phyloP scores from a whole-genome alignment of 805 yeast species.

The Starmera amethionina region DNA sequence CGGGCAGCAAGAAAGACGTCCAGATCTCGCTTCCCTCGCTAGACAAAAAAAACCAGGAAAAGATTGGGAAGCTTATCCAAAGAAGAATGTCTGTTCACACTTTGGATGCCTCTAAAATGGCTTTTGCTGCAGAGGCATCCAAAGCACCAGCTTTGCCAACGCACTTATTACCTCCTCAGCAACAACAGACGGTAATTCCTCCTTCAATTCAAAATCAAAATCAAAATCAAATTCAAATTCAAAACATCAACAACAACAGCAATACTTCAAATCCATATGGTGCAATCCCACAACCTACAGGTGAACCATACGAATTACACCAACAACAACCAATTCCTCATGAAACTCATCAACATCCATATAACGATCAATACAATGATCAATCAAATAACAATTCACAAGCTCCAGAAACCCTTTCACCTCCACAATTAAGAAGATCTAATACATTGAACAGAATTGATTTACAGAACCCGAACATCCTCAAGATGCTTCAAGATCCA shows the following conservation, averaged over 20 bases:
- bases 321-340: conserved; percentile 3
- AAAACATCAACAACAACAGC: conserved; percentile 1
- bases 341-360: conserved; percentile 1
- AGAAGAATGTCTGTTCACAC: conserved; percentile 34
- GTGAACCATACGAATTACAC: background rate
- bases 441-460: conserved; percentile 4
- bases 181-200: conserved; percentile 1
- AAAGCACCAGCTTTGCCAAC: conserved; percentile 21
- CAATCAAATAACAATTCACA: conserved; percentile 1
- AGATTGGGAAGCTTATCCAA: conserved; percentile 31
- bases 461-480: conserved; percentile 14
- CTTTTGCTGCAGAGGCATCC: conserved; percentile 1
- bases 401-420: conserved; percentile 1
- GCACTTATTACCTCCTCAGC: conserved; percentile 11
- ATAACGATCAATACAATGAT: too few species aligned
- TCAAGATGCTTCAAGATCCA: conserved; percentile 28
- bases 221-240: conserved; percentile 3
- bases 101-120: conserved; percentile 4
- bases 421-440: background rate
- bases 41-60: conserved; percentile 24
- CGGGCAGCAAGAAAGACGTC: conserved; percentile 11
- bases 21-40: conserved; percentile 21
- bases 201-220: conserved; percentile 1
- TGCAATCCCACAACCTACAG: background rate
- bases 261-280: conserved; percentile 21